Evolutionary conservation across 163 green algal genomes (phyloP).

Genomic region (Coccomyxa subellipsoidea): DNA sequence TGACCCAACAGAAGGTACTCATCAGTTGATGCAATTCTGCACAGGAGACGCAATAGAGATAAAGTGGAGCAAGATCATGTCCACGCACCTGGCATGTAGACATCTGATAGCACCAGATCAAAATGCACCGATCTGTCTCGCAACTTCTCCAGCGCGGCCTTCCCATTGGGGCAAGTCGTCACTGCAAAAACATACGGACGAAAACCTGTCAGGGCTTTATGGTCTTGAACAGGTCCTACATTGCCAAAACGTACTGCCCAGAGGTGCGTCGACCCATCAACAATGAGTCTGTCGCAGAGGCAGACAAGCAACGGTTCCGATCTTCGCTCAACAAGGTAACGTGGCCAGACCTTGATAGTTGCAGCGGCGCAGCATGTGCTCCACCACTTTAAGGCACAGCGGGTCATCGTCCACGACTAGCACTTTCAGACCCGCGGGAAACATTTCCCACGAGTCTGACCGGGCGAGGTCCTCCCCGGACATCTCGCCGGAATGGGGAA

Average conservation of each 20-base stretch:
- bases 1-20: constrained; percentile 15
- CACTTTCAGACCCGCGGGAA: constrained; percentile 42
- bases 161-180: constrained; percentile 59
- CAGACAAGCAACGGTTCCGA: neutral
- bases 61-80: neutral
- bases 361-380: constrained; percentile 84
- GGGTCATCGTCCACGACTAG: constrained; percentile 93
- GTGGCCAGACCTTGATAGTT: constrained; percentile 70
- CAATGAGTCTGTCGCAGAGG: neutral
- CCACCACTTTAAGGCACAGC: constrained; percentile 90
- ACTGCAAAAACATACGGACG: constrained; percentile 1
- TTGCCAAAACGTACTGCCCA: neutral
- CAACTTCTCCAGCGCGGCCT: constrained; percentile 69
- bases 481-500: neutral
- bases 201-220: neutral
- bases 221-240: neutral
- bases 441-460: constrained; percentile 1
- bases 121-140: constrained; percentile 69
- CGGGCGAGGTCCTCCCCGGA: neutral
- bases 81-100: constrained; percentile 88
- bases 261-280: neutral
- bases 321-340: neutral
- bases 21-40: neutral
- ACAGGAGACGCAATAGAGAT: neutral
- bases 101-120: constrained; percentile 93